These are phyloP conservation scores for Ceratobasidium sp. DNA, from an alignment of 1,284 basidiomycete species.

Conservation along the genomic window DNA sequence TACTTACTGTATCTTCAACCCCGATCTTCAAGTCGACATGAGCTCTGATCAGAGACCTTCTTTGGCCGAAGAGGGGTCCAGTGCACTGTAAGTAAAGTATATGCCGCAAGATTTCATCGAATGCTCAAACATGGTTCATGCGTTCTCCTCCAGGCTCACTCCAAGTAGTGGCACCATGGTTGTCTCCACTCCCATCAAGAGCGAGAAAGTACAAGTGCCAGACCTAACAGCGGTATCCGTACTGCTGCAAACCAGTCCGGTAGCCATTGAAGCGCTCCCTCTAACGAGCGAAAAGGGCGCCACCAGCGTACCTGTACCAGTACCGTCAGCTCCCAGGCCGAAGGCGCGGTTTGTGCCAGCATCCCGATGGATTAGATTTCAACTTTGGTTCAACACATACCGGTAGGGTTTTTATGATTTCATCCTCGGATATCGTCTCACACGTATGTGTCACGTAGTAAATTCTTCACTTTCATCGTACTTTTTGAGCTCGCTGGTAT, in stretches of 20 bases:
- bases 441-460: slow-evolving; percentile 55
- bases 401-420: slow-evolving; percentile 52
- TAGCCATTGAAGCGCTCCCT: background rate
- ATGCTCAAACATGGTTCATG: background rate
- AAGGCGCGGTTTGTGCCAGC: slow-evolving; percentile 47
- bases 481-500: slow-evolving; percentile 72
- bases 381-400: slow-evolving; percentile 75
- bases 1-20: background rate
- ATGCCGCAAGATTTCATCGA: background rate
- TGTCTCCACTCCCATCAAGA: slow-evolving; percentile 20
- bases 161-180: slow-evolving; percentile 7
- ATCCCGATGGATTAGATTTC: slow-evolving; percentile 67
- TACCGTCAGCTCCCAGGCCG: slow-evolving; percentile 45
- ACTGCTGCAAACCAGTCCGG: slow-evolving; percentile 6
- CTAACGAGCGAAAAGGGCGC: background rate
- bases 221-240: slow-evolving; percentile 22
- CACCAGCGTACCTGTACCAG: background rate
- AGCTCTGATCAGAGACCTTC: slow-evolving; percentile 13
- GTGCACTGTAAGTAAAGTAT: slow-evolving; percentile 8
- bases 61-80: slow-evolving; percentile 30
- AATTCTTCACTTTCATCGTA: slow-evolving; percentile 73
- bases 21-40: background rate
- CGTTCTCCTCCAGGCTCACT: background rate
- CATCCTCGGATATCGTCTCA: background rate
- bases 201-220: background rate